phyloP scores from a whole-genome alignment of 2,329 filamentous ascomycete genomes.

The Botrytis fragariae region DNA sequence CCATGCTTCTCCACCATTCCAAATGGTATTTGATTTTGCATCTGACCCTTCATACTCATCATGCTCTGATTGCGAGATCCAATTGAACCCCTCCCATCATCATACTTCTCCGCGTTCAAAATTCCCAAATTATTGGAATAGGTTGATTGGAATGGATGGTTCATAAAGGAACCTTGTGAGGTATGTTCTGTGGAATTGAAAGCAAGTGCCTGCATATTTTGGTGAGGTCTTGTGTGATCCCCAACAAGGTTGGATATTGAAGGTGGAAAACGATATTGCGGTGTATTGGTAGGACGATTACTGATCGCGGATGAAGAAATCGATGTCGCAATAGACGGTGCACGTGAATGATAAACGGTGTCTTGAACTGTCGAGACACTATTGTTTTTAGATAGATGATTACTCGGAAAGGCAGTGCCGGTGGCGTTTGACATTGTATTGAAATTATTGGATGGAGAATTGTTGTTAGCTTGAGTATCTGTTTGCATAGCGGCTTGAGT shows the following conservation, averaged over 20 bases:
- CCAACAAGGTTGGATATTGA: conserved; percentile 13
- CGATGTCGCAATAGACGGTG: neutral
- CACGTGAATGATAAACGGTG: conserved; percentile 9
- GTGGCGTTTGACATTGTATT: conserved; percentile 9
- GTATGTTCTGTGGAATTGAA: conserved; percentile 21
- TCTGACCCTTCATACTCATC: conserved; percentile 16
- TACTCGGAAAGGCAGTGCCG: conserved; percentile 7
- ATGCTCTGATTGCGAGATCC: conserved; percentile 22
- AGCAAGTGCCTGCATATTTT: conserved; percentile 30
- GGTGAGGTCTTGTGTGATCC: conserved; percentile 17
- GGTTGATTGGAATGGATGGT: conserved; percentile 22
- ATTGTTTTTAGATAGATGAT: neutral
- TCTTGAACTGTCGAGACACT: neutral
- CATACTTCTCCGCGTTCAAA: conserved; percentile 48
- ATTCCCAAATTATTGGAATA: conserved; percentile 38
- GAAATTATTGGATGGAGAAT: neutral
- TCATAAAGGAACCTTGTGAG: conserved; percentile 26
- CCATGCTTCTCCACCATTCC: conserved; percentile 28
- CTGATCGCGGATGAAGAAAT: conserved; percentile 17
- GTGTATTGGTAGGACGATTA: conserved; percentile 21
- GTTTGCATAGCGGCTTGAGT: conserved; percentile 33
- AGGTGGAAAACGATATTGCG: conserved; percentile 5
- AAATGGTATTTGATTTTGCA: conserved; percentile 29
- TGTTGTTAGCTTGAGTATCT: conserved; percentile 3
- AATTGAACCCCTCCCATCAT: conserved; percentile 38